Percentiles rank a stretch among this genome's conserved stretches.
Conservation (phyloP, 495 filamentous ascomycete species). For the Trichoderma virens region DNA sequence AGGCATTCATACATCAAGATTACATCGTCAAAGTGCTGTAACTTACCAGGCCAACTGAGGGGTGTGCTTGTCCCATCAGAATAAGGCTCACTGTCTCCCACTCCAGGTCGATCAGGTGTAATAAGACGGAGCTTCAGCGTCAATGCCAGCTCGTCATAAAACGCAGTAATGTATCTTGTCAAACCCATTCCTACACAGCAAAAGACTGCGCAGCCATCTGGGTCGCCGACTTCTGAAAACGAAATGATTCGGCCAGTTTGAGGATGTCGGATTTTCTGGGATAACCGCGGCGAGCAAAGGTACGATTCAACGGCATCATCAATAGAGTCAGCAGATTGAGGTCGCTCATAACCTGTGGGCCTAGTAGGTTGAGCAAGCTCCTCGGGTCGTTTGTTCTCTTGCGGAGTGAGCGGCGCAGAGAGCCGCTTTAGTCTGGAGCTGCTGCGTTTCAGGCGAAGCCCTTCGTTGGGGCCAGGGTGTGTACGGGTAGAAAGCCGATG, state of each 20-base stretch:
- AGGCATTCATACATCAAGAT: constrained; percentile 14
- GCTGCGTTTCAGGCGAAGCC: constrained; percentile 34
- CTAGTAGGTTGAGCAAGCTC: constrained; percentile 10
- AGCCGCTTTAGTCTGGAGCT: constrained; percentile 42
- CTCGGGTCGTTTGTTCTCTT: constrained; percentile 23
- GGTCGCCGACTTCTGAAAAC: constrained; percentile 95
- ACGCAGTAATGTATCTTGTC: constrained; percentile 91
- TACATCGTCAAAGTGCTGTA: too few relatives aligned
- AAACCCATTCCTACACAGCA: constrained; percentile 98
- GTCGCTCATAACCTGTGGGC: constrained; percentile 47
- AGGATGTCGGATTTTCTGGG: constrained; percentile 78
- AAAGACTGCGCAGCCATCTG: constrained; percentile 84
- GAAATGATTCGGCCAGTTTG: constrained; percentile 81
- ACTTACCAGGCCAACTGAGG: constrained; percentile 86
- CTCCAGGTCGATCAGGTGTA: constrained; percentile 88
- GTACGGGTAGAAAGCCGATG: constrained; percentile 32
- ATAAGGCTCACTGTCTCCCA: constrained; percentile 85
- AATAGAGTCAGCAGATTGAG: constrained; percentile 74
- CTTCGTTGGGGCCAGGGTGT: constrained; percentile 34
- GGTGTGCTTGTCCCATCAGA: constrained; percentile 73
- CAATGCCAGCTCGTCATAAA: constrained; percentile 92
- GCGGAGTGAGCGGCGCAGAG: constrained; percentile 35
- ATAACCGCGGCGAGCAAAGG: constrained; percentile 71
- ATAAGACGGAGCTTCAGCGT: constrained; percentile 85
- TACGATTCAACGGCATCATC: constrained; percentile 85